Percentiles rank a stretch among this genome's conserved stretches.
These are phyloP conservation scores for Fraxinus sp. DNA, from an alignment of 305 asterid genomes.

Conservation along the genomic window DNA sequence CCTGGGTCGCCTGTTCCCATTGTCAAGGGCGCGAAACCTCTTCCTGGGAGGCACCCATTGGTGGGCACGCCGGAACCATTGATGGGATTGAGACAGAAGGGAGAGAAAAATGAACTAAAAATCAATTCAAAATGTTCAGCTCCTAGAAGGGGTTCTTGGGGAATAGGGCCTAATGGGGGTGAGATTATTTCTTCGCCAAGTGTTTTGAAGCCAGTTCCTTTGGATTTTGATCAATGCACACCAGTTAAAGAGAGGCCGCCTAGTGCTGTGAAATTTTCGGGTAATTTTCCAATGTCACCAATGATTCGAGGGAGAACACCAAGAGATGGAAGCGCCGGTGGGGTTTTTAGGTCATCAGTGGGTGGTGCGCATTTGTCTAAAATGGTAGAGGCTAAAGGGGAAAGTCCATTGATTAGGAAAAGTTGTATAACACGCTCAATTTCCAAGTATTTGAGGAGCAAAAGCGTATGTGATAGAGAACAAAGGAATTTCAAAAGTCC, in stretches of 20 bases:
- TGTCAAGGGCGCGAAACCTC: slow-evolving; percentile 68
- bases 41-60: slow-evolving; percentile 87
- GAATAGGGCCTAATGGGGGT: slow-evolving; percentile 37
- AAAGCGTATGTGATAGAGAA: slow-evolving; percentile 71
- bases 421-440: slow-evolving; percentile 65
- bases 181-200: slow-evolving; percentile 50
- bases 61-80: slow-evolving; percentile 90
- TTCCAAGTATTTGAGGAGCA: slow-evolving; percentile 60
- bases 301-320: slow-evolving; percentile 57
- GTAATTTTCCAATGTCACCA: slow-evolving; percentile 57
- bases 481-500: slow-evolving; percentile 50
- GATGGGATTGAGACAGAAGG: slow-evolving; percentile 69
- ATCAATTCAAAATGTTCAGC: slow-evolving; percentile 36
- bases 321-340: slow-evolving; percentile 59
- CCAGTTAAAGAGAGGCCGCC: slow-evolving; percentile 67
- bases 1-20: slow-evolving; percentile 95
- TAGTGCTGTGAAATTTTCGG: slow-evolving; percentile 44
- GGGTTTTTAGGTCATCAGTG: slow-evolving; percentile 58
- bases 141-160: slow-evolving; percentile 85
- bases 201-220: slow-evolving; percentile 62
- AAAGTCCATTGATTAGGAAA: slow-evolving; percentile 63
- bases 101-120: slow-evolving; percentile 43
- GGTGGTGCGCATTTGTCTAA: slow-evolving; percentile 65
- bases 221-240: slow-evolving; percentile 89
- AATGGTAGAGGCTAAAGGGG: slow-evolving; percentile 47